Base-by-base conservation (phyloP, 2,329 filamentous ascomycete species). In the Bipolaris zeicola region DNA sequence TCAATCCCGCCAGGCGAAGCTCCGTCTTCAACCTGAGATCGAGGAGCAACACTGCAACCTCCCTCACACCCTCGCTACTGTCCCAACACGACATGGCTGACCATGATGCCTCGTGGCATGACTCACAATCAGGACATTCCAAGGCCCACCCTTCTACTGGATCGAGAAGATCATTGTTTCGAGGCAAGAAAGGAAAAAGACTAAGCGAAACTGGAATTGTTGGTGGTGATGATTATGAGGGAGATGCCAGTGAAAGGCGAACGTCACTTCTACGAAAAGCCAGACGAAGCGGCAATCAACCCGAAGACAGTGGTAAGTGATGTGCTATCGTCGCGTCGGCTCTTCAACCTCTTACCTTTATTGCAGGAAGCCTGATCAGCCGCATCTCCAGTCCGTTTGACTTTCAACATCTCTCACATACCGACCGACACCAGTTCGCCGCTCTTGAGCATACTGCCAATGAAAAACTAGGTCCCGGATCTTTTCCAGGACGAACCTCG, bases 361-460 rank as follows among this genome's bases (percentile, higher is more conserved):
- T 8, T 14, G 7, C 50, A 76, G 73, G 59, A 10, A 49, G 62
- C 13, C 63, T 73, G 16, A 75, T 71, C 50, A 62, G 67, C 46
- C 70, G 68, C 55, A 88, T 88, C 50, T 88, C 86, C 0, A 81
- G 81, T 54, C 86, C 86, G 1, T 88, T 86, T 71, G 83, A 86
- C 64, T 88, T 88, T 67, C 84, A 87, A 60, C 86, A 88, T 65
- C 72, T 88, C 50, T 84, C 84, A 34, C 85, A 88, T 66, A 85
- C 85, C 26, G 81, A 81, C 53, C 80, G 82, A 22, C 73, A 81
- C 22, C 82, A 87, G 53, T 80, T 86, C 53, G 78, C 82, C 31
- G 76, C 77, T 3, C 72, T 87, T 18, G 80, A 84, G 37, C 79
- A 78, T 33, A 77, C 81, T 11, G 79, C 81, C 50, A 78, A 82